Evolutionary conservation across 805 yeast genomes (phyloP).

Genomic region (Tetrapisispora iriomotensis): DNA sequence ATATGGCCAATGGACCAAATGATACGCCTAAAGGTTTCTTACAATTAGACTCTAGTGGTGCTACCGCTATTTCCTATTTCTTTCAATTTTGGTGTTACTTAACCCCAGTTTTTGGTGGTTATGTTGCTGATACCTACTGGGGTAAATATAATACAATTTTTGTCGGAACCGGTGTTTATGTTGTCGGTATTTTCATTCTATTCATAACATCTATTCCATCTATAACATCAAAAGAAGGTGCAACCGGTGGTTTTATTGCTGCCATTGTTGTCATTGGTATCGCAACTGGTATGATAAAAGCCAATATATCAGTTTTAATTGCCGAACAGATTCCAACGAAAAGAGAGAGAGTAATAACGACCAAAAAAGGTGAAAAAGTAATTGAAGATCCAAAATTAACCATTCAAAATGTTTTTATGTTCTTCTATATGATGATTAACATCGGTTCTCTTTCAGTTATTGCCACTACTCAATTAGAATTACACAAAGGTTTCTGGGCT

Average conservation of each 20-base stretch:
- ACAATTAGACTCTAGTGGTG: slow-evolving; percentile 48
- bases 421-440: slow-evolving; percentile 67
- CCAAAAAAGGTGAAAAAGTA: slow-evolving; percentile 55
- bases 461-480: slow-evolving; percentile 67
- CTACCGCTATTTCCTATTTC: slow-evolving; percentile 62
- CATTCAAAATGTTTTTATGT: slow-evolving; percentile 62
- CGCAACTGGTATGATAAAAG: slow-evolving; percentile 75
- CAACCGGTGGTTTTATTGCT: slow-evolving; percentile 51
- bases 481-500: slow-evolving; percentile 57
- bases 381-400: slow-evolving; percentile 61
- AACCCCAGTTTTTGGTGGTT: slow-evolving; percentile 69
- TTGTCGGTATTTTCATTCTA: slow-evolving; percentile 51
- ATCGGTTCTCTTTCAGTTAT: slow-evolving; percentile 67
- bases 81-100: slow-evolving; percentile 76
- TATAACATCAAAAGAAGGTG: slow-evolving; percentile 40
- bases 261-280: slow-evolving; percentile 46
- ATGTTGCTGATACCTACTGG: slow-evolving; percentile 60
- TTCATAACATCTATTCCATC: slow-evolving; percentile 60
- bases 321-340: slow-evolving; percentile 64
- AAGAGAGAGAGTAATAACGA: slow-evolving; percentile 47
- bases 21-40: slow-evolving; percentile 44
- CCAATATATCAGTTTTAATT: slow-evolving; percentile 57
- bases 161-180: slow-evolving; percentile 48
- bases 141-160: slow-evolving; percentile 65
- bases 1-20: slow-evolving; percentile 48